Percentiles rank a stretch among this genome's conserved stretches.
Evolutionary conservation across 441 rosid genomes (phyloP).

Genomic region (Pelargonium australe): DNA sequence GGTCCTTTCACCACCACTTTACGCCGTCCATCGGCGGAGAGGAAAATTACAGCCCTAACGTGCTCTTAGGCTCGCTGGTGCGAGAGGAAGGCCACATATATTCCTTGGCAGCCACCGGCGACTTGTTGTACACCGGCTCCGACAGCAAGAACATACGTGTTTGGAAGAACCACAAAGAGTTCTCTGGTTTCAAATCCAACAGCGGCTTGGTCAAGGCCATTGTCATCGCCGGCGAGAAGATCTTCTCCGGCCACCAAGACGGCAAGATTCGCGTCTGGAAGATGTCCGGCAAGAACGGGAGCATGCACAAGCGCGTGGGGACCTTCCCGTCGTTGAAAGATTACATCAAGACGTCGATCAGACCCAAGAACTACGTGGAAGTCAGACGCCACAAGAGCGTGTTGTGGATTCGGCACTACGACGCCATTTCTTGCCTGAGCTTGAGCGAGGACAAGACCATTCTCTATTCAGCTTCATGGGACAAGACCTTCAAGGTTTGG

Average conservation of each 20-base stretch:
- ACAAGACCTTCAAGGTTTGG: constrained; percentile 82
- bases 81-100: constrained; percentile 88
- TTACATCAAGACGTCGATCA: constrained; percentile 45
- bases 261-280: constrained; percentile 85
- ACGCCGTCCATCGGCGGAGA: background rate
- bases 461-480: constrained; percentile 82
- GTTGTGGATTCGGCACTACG: constrained; percentile 56
- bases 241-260: constrained; percentile 85
- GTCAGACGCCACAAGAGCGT: constrained; percentile 36
- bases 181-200: constrained; percentile 66
- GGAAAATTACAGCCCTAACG: constrained; percentile 32
- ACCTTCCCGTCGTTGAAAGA: constrained; percentile 61
- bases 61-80: constrained; percentile 61
- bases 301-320: constrained; percentile 48
- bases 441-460: constrained; percentile 54
- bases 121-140: constrained; percentile 73
- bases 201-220: constrained; percentile 78
- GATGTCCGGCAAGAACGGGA: constrained; percentile 38
- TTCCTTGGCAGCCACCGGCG: constrained; percentile 62
- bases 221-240: constrained; percentile 48
- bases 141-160: constrained; percentile 83
- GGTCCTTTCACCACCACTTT: background rate
- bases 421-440: constrained; percentile 71
- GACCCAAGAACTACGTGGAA: constrained; percentile 52
- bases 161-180: constrained; percentile 72